phyloP scores from a whole-genome alignment of 805 yeast genomes.

The Candida caryicola region DNA sequence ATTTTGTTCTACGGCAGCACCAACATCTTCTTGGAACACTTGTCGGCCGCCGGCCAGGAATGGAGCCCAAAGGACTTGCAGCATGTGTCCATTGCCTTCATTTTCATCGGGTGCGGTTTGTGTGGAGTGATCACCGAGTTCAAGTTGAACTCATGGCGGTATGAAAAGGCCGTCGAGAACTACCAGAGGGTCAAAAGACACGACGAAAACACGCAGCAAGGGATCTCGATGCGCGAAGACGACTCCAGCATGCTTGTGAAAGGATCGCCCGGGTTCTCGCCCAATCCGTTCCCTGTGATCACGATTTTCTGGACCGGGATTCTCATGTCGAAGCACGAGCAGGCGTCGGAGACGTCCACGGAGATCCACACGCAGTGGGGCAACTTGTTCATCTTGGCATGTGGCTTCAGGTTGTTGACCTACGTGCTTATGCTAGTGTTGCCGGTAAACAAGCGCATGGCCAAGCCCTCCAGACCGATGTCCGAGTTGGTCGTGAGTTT shows the following conservation, averaged over 20 bases:
- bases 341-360: conserved; percentile 76
- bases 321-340: conserved; percentile 92
- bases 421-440: conserved; percentile 53
- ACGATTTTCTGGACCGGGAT: conserved; percentile 96
- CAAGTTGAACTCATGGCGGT: conserved; percentile 62
- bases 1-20: conserved; percentile 88
- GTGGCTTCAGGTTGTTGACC: conserved; percentile 70
- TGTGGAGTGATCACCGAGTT: conserved; percentile 84
- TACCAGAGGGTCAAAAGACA: conserved; percentile 6
- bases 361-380: conserved; percentile 93
- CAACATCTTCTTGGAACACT: conserved; percentile 86
- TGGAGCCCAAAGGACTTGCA: conserved; percentile 92
- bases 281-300: conserved; percentile 92
- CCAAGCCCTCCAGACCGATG: conserved; percentile 58
- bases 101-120: conserved; percentile 87
- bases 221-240: not conserved
- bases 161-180: conserved; percentile 32
- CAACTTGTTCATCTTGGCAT: conserved; percentile 72
- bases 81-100: conserved; percentile 86
- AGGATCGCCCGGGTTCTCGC: conserved; percentile 72
- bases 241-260: conserved; percentile 12
- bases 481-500: conserved; percentile 82
- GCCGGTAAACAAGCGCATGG: conserved; percentile 17
- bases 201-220: conserved; percentile 10
- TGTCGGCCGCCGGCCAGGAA: conserved; percentile 61